Percentiles rank a stretch among this genome's conserved stretches.
Conservation (phyloP, 2,329 filamentous ascomycete genomes). For the Aureobasidium pullulans region DNA sequence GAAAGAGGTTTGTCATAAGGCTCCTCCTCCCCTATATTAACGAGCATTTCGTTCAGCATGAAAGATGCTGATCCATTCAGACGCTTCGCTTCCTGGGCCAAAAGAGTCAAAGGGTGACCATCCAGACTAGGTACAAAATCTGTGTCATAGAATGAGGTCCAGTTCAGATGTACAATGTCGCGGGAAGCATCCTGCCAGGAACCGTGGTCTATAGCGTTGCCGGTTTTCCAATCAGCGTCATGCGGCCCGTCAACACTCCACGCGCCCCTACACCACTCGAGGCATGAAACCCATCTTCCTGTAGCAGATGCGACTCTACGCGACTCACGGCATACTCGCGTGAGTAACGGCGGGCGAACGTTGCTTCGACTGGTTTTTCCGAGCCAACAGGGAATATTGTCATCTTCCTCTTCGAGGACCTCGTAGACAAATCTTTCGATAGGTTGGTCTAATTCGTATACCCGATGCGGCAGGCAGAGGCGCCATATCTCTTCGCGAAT, state of each 20-base stretch:
- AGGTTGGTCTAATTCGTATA: slow-evolving; percentile 12
- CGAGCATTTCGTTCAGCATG: background rate
- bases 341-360: slow-evolving; percentile 12
- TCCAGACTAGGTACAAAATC: background rate
- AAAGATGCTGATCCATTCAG: slow-evolving; percentile 5
- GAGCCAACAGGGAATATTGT: slow-evolving; percentile 7
- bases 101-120: slow-evolving; percentile 6
- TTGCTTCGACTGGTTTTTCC: slow-evolving; percentile 1
- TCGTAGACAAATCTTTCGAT: background rate
- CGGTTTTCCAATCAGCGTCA: slow-evolving; percentile 2
- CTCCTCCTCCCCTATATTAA: background rate
- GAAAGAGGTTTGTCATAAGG: background rate
- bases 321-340: slow-evolving; percentile 15
- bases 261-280: background rate
- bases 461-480: slow-evolving; percentile 16
- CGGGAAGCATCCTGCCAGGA: slow-evolving; percentile 1
- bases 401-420: background rate
- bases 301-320: slow-evolving; percentile 10
- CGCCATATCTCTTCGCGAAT: slow-evolving; percentile 17
- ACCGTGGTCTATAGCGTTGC: background rate
- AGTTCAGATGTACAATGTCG: background rate
- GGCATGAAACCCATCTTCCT: background rate
- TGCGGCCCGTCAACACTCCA: background rate
- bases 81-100: slow-evolving; percentile 2
- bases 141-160: background rate